Conservation (phyloP, 305 asterid genomes). For the Fraxinus dipetala region DNA sequence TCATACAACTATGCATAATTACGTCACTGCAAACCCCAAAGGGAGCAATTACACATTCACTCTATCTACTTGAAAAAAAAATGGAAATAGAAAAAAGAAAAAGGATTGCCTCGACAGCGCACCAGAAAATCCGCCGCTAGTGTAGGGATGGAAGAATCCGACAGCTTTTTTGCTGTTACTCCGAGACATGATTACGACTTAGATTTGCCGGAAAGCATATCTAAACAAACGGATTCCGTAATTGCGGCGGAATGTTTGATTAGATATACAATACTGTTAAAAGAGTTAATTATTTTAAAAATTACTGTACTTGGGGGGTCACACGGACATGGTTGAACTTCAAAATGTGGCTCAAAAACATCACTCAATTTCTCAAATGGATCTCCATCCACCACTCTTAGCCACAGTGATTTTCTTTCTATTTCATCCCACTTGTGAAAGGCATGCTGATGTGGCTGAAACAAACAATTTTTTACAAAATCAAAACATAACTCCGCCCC, state of each 20-base stretch:
- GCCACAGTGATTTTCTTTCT: background rate
- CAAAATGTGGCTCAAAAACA: background rate
- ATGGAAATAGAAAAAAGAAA: background rate
- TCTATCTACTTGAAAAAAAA: background rate
- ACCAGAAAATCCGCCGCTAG: slow-evolving; percentile 83
- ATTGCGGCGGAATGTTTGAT: background rate
- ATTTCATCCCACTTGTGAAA: background rate
- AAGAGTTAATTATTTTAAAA: background rate
- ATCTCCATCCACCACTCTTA: background rate
- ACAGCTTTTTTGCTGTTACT: slow-evolving; percentile 13
- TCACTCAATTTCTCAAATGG: background rate
- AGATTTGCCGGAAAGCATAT: background rate
- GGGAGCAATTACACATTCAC: background rate
- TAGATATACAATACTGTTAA: background rate
- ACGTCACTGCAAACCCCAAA: slow-evolving; percentile 10
- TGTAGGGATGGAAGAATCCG: slow-evolving; percentile 46
- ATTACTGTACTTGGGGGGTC: background rate
- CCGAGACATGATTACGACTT: background rate
- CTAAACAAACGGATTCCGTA: background rate
- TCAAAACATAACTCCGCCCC: background rate
- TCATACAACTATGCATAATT: slow-evolving; percentile 11
- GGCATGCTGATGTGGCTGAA: background rate
- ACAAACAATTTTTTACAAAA: background rate
- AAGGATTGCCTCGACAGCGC: slow-evolving; percentile 71
- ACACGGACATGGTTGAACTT: background rate